Evolutionary conservation across 164 flowering plant genomes (phyloP).

Genomic region (Liriodendron chinense): DNA sequence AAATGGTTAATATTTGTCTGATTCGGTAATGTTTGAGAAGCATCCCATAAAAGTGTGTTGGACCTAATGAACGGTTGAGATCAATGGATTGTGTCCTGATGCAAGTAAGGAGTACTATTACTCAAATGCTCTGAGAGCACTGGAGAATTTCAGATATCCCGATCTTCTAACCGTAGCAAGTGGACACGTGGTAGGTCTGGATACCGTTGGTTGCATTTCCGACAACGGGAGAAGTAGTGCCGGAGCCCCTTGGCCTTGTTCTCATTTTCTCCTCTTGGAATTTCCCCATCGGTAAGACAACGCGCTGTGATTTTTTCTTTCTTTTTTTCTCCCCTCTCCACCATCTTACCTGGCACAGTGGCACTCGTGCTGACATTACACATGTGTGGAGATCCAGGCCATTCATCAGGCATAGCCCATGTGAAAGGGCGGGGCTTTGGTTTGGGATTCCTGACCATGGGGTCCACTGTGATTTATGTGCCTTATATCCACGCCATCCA

Average conservation of each 20-base stretch:
- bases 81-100: not conserved
- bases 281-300: conserved; percentile 59
- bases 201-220: conserved; percentile 63
- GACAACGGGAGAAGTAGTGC: conserved; percentile 51
- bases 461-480: no score
- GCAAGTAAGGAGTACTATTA: no score
- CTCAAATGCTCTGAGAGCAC: no score
- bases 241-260: conserved; percentile 83
- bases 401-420: no score
- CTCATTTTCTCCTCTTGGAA: conserved; percentile 81
- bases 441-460: no score
- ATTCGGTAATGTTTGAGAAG: not conserved
- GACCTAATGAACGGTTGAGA: not conserved
- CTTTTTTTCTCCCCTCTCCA: not conserved
- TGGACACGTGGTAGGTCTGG: conserved; percentile 32
- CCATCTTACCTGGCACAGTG: no score
- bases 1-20: not conserved
- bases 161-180: not conserved
- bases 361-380: no score
- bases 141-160: no score
- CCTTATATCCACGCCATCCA: no score
- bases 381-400: no score
- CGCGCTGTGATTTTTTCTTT: not conserved
- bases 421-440: no score
- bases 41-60: not conserved